Conservation (phyloP, 2,329 filamentous ascomycete species). For the Chrysoporthe cubensis region DNA sequence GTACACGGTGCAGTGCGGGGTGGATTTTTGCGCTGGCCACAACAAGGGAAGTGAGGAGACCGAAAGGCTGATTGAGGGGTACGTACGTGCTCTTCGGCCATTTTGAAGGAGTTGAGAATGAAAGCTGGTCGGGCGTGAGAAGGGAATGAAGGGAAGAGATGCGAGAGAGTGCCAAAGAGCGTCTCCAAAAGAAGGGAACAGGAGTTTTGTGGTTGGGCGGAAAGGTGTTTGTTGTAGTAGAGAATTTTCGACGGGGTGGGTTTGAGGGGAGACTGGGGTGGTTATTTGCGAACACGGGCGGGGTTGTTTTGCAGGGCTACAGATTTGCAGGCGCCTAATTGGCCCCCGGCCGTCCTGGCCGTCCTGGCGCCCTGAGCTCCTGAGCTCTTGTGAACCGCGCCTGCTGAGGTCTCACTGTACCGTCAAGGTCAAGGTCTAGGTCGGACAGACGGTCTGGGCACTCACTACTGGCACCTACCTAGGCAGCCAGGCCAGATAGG, state of each 20-base stretch:
- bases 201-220: conserved; percentile 16
- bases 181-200: conserved; percentile 21
- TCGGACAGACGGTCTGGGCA: background rate
- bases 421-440: background rate
- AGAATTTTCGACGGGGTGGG: conserved; percentile 17
- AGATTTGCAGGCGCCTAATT: conserved; percentile 9
- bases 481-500: no score
- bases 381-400: background rate
- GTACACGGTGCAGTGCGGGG: conserved; percentile 48
- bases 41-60: conserved; percentile 28
- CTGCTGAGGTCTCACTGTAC: background rate
- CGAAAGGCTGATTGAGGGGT: conserved; percentile 19
- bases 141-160: conserved; percentile 22
- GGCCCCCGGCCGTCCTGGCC: conserved; percentile 1
- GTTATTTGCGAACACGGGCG: conserved; percentile 14
- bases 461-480: no score
- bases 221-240: conserved; percentile 17
- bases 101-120: conserved; percentile 52
- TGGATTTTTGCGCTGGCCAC: conserved; percentile 41
- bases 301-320: conserved; percentile 10
- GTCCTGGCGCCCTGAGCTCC: background rate
- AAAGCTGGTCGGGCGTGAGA: conserved; percentile 20
- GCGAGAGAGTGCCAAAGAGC: conserved; percentile 23
- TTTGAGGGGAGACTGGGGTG: conserved; percentile 16
- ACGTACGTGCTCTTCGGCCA: conserved; percentile 62